A percentile compares a stretch with the other conserved stretches of the same genome.
Evolutionary conservation across 495 filamentous ascomycete species (phyloP).

Genomic region (Chaetomium cochliodes): DNA sequence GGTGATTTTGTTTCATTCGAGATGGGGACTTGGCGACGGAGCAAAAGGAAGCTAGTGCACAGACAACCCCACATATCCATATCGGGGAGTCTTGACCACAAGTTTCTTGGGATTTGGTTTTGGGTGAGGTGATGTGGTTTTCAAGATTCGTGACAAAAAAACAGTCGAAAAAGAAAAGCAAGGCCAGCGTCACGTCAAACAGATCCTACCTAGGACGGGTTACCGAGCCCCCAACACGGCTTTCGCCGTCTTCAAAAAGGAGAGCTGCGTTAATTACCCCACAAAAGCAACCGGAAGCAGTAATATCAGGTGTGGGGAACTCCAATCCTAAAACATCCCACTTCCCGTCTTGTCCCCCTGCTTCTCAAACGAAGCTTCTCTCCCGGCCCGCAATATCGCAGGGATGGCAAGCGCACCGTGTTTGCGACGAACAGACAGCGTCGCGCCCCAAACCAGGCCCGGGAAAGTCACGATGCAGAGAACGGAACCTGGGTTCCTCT

Average conservation of each 20-base stretch:
- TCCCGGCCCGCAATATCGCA: constrained; percentile 11
- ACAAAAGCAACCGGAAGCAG: background rate
- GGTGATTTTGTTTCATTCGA: constrained; percentile 5
- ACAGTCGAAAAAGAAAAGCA: background rate
- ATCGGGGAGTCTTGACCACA: background rate
- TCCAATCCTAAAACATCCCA: constrained; percentile 18
- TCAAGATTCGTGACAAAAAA: background rate
- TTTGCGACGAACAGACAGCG: background rate
- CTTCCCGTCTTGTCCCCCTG: constrained; percentile 10
- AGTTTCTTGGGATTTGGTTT: background rate
- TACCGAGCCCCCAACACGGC: background rate
- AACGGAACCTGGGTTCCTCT: background rate
- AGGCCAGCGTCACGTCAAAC: background rate
- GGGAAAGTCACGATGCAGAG: background rate
- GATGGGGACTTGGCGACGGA: background rate
- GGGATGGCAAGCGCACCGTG: background rate
- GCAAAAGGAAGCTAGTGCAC: background rate
- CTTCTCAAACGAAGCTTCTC: constrained; percentile 4
- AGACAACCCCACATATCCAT: background rate
- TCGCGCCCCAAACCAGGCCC: background rate
- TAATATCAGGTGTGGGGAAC: constrained; percentile 16
- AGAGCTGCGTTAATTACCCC: constrained; percentile 1
- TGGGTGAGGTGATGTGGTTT: background rate
- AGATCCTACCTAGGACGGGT: background rate
- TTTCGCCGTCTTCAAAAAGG: background rate